phyloP scores from a whole-genome alignment of 2,329 filamentous ascomycete species.

The Sarocladium kiliense region DNA sequence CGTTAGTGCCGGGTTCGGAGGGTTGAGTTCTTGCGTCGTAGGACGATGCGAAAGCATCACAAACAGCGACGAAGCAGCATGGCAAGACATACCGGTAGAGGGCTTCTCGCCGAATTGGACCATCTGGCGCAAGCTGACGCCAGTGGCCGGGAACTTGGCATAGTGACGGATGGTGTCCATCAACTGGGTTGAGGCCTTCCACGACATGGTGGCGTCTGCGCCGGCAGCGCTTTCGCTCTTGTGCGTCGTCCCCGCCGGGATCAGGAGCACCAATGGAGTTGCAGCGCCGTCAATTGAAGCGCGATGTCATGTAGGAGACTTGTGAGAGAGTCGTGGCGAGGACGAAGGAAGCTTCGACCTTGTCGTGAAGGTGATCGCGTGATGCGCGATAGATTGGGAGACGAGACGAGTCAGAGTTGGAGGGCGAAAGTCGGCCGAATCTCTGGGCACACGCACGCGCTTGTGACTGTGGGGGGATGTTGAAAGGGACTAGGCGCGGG shows the following conservation, averaged over 20 bases:
- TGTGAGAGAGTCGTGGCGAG: neutral
- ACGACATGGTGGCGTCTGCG: constrained; percentile 62
- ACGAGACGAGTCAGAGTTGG: constrained; percentile 5
- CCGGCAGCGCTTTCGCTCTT: neutral
- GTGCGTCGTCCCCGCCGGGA: constrained; percentile 7
- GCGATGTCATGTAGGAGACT: neutral
- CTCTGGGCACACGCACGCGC: neutral
- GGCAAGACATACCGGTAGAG: constrained; percentile 61
- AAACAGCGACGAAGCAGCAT: neutral
- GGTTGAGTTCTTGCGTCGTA: neutral
- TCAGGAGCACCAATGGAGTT: neutral
- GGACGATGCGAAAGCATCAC: neutral
- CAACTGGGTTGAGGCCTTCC: constrained; percentile 84
- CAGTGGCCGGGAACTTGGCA: constrained; percentile 93
- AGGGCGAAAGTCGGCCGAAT: constrained; percentile 3
- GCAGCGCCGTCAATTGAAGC: constrained; percentile 2
- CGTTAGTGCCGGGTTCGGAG: constrained; percentile 10
- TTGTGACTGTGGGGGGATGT: constrained; percentile 4
- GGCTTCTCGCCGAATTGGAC: constrained; percentile 96
- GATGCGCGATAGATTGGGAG: neutral
- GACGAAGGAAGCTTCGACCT: neutral
- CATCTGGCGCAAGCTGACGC: constrained; percentile 96
- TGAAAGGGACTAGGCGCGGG: neutral
- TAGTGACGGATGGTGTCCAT: constrained; percentile 98
- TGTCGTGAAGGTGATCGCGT: constrained; percentile 1